Conservation (phyloP, 345 rosid species). For the Aquilaria yunnanensis region DNA sequence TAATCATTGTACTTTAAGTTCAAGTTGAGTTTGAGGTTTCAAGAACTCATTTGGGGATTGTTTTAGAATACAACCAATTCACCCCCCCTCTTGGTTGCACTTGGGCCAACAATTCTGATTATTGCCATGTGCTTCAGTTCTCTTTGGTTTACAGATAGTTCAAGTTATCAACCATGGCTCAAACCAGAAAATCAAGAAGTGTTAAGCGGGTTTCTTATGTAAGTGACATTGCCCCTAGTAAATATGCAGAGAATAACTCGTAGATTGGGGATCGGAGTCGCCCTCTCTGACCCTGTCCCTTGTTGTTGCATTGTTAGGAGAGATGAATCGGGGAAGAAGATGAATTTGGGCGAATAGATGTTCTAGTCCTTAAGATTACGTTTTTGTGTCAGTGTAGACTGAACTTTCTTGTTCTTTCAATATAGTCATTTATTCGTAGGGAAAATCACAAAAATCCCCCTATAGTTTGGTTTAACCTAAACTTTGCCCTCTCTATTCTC, state of each 20-base stretch:
- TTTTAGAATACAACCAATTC: too few species aligned
- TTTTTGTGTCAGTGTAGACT: not conserved
- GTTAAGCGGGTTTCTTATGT: conserved; percentile 39
- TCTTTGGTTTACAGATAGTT: conserved; percentile 22
- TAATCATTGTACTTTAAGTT: too few species aligned
- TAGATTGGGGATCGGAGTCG: conserved; percentile 54
- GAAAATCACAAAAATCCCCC: too few species aligned
- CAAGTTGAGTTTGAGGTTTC: too few species aligned
- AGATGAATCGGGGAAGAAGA: not conserved
- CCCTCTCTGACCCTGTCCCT: not conserved
- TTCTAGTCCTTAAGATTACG: not conserved
- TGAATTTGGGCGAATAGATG: too few species aligned
- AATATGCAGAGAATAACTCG: conserved; percentile 39
- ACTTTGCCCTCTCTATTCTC: too few species aligned
- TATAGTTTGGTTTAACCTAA: too few species aligned
- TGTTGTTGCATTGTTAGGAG: conserved; percentile 6
- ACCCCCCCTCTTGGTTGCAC: too few species aligned
- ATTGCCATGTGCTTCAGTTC: conserved; percentile 1
- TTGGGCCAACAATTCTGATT: not conserved
- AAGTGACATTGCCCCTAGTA: conserved; percentile 38
- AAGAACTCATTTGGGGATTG: too few species aligned
- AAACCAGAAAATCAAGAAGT: conserved; percentile 57
- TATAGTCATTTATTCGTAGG: too few species aligned
- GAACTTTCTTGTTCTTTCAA: not conserved
- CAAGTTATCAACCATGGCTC: conserved; percentile 54